Evolutionary conservation across 352 stramenopile species (phyloP).

Genomic region (Globisporangium heterothallicum): DNA sequence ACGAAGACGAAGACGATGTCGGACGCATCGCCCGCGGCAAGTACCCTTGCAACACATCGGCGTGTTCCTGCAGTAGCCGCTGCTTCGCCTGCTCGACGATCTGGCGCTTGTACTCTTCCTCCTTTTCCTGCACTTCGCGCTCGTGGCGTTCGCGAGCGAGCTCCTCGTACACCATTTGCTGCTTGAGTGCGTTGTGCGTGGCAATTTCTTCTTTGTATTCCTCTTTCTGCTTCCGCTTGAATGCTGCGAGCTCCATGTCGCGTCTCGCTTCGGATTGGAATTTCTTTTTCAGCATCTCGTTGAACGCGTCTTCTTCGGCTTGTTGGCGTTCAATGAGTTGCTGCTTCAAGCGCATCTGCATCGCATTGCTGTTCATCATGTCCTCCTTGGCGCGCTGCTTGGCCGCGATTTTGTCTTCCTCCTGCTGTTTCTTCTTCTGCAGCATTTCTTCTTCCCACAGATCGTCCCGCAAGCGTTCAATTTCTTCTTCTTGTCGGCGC

Average conservation of each 20-base stretch:
- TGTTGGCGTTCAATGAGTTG: slow-evolving; percentile 51
- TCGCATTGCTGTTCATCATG: slow-evolving; percentile 81
- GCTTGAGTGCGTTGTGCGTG: slow-evolving; percentile 51
- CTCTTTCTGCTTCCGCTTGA: slow-evolving; percentile 57
- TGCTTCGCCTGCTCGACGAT: slow-evolving; percentile 85
- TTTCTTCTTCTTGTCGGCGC: slow-evolving; percentile 81
- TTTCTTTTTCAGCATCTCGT: slow-evolving; percentile 52
- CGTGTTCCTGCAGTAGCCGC: slow-evolving; percentile 81
- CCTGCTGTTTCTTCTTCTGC: slow-evolving; percentile 64
- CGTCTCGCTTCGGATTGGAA: slow-evolving; percentile 59
- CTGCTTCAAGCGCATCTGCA: slow-evolving; percentile 54
- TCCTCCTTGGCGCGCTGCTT: slow-evolving; percentile 78
- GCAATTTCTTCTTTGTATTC: slow-evolving; percentile 59
- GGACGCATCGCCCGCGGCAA: slow-evolving; percentile 35
- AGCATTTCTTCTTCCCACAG: slow-evolving; percentile 91
- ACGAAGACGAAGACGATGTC: slow-evolving; percentile 31
- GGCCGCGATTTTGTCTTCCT: slow-evolving; percentile 56
- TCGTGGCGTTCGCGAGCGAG: slow-evolving; percentile 74
- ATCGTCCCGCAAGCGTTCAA: slow-evolving; percentile 82
- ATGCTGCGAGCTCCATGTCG: slow-evolving; percentile 59
- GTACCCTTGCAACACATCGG: slow-evolving; percentile 76
- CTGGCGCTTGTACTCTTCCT: slow-evolving; percentile 77
- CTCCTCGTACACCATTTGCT: slow-evolving; percentile 72
- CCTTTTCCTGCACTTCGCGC: slow-evolving; percentile 44
- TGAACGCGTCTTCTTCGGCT: slow-evolving; percentile 66